phyloP scores from a whole-genome alignment of 2,329 filamentous ascomycete genomes.

The Ceratocystis papillata region DNA sequence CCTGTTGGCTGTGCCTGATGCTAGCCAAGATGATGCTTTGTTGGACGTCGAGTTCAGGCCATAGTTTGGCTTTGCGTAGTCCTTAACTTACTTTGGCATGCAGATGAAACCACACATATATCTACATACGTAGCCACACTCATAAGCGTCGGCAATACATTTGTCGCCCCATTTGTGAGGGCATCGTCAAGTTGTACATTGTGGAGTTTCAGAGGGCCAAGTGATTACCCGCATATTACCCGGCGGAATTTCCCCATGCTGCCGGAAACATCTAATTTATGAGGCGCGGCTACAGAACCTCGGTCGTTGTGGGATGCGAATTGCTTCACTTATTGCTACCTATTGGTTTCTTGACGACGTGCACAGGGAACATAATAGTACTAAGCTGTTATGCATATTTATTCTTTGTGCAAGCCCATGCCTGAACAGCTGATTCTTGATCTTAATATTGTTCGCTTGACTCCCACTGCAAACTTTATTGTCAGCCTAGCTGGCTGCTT shows the following conservation, averaged over 20 bases:
- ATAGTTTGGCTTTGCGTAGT: not conserved
- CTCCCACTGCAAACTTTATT: not conserved
- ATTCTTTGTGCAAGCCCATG: slow-evolving; percentile 3
- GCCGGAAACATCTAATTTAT: not conserved
- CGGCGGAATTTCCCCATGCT: not conserved
- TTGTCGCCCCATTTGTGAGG: not conserved
- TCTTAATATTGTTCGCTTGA: not conserved
- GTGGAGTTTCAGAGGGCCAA: not conserved
- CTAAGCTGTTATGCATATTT: not conserved
- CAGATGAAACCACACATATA: not conserved
- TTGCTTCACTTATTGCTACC: not conserved
- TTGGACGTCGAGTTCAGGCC: not conserved
- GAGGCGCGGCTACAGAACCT: not conserved
- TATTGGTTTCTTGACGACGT: not conserved
- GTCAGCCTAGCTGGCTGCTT: slow-evolving; percentile 4
- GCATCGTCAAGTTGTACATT: not conserved
- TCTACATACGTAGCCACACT: not conserved
- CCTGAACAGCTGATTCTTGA: slow-evolving; percentile 4
- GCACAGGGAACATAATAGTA: slow-evolving; percentile 7
- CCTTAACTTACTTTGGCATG: not conserved
- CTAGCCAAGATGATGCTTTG: not conserved
- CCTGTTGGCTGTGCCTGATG: not conserved
- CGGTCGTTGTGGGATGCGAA: not conserved
- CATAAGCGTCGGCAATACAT: not conserved
- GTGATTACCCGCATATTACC: not conserved